phyloP scores from a whole-genome alignment of 768 basidiomycete species.

The Lactarius deliciosus region DNA sequence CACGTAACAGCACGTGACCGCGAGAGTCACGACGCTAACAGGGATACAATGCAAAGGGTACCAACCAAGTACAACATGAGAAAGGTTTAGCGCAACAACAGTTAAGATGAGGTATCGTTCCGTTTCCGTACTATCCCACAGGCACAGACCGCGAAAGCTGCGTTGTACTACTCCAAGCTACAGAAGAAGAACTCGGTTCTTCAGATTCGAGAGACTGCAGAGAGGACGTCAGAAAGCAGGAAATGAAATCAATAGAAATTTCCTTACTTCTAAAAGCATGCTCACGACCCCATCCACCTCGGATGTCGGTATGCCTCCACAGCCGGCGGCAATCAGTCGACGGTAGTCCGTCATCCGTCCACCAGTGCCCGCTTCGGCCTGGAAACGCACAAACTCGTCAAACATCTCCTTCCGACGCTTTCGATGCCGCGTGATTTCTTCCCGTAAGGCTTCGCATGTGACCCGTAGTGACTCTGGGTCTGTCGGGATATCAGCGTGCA shows the following conservation, averaged over 20 bases:
- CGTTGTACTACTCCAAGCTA: slow-evolving; percentile 40
- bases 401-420: slow-evolving; percentile 72
- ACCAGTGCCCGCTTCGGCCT: slow-evolving; percentile 88
- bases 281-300: slow-evolving; percentile 87
- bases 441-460: slow-evolving; percentile 60
- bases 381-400: slow-evolving; percentile 72
- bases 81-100: slow-evolving; percentile 16
- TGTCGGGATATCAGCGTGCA: slow-evolving; percentile 58
- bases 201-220: slow-evolving; percentile 76
- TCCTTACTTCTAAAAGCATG: slow-evolving; percentile 77
- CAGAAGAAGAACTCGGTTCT: slow-evolving; percentile 62
- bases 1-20: background rate
- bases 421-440: slow-evolving; percentile 63
- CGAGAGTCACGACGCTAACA: background rate
- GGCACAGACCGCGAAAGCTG: slow-evolving; percentile 25
- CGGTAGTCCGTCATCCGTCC: slow-evolving; percentile 89
- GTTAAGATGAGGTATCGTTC: slow-evolving; percentile 17
- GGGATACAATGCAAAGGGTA: slow-evolving; percentile 28
- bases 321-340: slow-evolving; percentile 84
- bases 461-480: slow-evolving; percentile 53
- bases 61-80: slow-evolving; percentile 29
- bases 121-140: slow-evolving; percentile 22
- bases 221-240: slow-evolving; percentile 11
- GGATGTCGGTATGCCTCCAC: slow-evolving; percentile 79
- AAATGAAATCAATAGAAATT: slow-evolving; percentile 8